Evolutionary conservation across 1,284 basidiomycete genomes (phyloP).

Genomic region (Gomphus bonarii): DNA sequence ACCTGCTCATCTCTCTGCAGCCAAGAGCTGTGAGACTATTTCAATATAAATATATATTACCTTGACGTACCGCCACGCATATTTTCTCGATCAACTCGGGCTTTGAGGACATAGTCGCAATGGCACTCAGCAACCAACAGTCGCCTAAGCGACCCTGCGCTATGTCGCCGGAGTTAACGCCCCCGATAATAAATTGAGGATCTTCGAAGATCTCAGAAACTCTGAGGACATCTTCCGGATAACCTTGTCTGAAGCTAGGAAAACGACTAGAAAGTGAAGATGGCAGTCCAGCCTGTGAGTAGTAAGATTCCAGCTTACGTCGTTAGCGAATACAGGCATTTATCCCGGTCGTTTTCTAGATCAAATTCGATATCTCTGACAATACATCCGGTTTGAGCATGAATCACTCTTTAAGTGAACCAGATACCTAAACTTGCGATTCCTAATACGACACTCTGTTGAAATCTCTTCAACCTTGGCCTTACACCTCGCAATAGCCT

Average conservation of each 20-base stretch:
- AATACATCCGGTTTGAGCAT: no score
- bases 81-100: constrained; percentile 36
- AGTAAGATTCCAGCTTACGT: constrained; percentile 11
- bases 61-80: constrained; percentile 33
- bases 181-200: constrained; percentile 33
- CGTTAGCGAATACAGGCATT: constrained; percentile 32
- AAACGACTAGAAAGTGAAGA: not conserved
- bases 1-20: constrained; percentile 34
- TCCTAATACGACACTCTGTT: constrained; percentile 19
- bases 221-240: constrained; percentile 31
- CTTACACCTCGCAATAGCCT: constrained; percentile 20
- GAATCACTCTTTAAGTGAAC: no score
- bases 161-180: constrained; percentile 26
- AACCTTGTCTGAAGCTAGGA: constrained; percentile 16
- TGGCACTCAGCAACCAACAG: constrained; percentile 33
- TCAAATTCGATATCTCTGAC: constrained; percentile 43
- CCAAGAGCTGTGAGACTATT: constrained; percentile 8
- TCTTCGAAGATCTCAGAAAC: constrained; percentile 35
- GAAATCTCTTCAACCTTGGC: constrained; percentile 19
- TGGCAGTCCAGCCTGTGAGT: not conserved
- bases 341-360: constrained; percentile 31
- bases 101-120: constrained; percentile 27
- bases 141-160: constrained; percentile 33
- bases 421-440: constrained; percentile 19
- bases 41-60: not conserved